Base-by-base conservation (phyloP, 331 rosid species). In the Quercus lobata region DNA sequence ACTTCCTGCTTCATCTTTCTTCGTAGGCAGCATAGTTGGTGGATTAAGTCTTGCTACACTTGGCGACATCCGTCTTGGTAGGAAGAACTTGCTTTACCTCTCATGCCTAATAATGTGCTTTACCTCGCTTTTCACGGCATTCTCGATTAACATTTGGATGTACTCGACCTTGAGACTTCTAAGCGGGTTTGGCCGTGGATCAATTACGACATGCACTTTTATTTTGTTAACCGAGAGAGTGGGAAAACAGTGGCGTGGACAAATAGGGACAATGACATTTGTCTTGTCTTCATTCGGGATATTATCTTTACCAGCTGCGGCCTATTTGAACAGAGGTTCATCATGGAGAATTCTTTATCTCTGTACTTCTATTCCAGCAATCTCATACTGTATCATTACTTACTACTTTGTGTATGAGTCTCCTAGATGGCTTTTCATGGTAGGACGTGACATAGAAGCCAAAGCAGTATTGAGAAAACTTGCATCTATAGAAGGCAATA, bases 301-400 rank as follows among this genome's bases (percentile, higher is more conserved):
- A 14, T 37, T 83, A 60, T 78, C 74, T 0, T 71, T 83, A 1
- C 83, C 86, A 2, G 83, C 73, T 6, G 53, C 74, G 3, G 86
- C 86, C 2, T 83, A 78, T n/a, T 1, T 69, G 0, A 78, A 74
- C 1, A 75, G 84, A 72, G 41, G n/a, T 65, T 44, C 65, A 0
- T 68, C 87, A 44, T 84, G 87, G 87, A 84, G 17, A 73, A 53
- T 5, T 57, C 53, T 76, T 5, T 84, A 76, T 21, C 1, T 80
- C 0, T 84, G 77, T 79, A 65, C 55, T 2, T 84, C 87, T 2
- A 1, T 80, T 58, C 82, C 82, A 14, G 72, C 61, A 7, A 30
- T 83, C 1, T 18, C 15, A 22, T 74, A 74, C 65, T 78, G 80
- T 24, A 1, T 78, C 0, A 2, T 75, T 19, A 79, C 72, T 35